Evolutionary conservation across 208 protist species (phyloP), one percentile per base, ranked within the genome.

Genomic region (Crithidia bombi): DNA sequence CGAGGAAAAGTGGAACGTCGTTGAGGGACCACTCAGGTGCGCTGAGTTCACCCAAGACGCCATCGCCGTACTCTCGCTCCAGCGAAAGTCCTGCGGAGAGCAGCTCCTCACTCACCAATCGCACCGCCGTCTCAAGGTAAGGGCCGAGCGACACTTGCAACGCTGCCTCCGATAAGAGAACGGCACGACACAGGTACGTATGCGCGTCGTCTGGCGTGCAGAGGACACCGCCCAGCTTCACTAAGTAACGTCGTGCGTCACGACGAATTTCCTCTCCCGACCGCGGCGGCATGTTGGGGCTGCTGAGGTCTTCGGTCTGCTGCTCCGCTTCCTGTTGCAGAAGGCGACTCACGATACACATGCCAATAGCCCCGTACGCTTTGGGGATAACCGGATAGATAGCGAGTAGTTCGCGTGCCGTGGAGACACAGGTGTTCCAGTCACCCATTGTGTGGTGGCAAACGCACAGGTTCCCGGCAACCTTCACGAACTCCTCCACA

Each of bases 171-270:
- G 78, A 73, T 11, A 87, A 51, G 25, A 80, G 41, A 17, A 83
- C 63, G 1, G 81, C 73, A 17, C 81, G 76, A 59, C 69, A 75
- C 52, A 87, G 70, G 38, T 79, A 79, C 25, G 38, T 65, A 73
- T 87, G 81, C 6, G 81, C 81, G 58, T 87, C 81, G 41, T 87
- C 81, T 5, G 69, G 66, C 3, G 69, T 81, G 65, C 81, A 87
- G 23, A 78, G 46, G 4, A 79, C 55, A 28, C 69, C 75, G 32
- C 54, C 67, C 2, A 86, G 66, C 65, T 72, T 79, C 33, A 79
- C 76, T n/a, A 75, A 43, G 62, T 82, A 86, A 3, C 75, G 68
- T 23, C 43, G 64, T 4, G 66, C 61, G 47, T 86, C 73, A 15
- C 65, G 66, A 4, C 80, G 74, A 9, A 71, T 36, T 47, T 76